These are phyloP conservation scores for Daldinia vernicosa DNA, from an alignment of 495 filamentous ascomycete species.

Conservation along the genomic window DNA sequence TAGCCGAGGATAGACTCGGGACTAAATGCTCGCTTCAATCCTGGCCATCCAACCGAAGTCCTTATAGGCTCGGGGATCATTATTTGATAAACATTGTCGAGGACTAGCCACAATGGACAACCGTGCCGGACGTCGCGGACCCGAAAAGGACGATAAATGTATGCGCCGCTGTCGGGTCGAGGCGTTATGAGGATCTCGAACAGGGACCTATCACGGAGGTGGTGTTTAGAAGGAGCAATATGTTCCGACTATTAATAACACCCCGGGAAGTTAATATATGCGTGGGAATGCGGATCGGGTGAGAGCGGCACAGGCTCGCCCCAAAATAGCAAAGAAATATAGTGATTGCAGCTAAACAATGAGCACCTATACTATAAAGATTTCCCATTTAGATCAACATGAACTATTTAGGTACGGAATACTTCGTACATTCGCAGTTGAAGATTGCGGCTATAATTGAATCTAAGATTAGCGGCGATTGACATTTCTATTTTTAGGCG, in stretches of 20 bases:
- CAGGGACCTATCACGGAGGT: neutral
- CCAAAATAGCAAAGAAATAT: neutral
- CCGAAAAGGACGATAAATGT: neutral
- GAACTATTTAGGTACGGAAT: neutral
- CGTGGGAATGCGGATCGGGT: neutral
- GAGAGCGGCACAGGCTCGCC: neutral
- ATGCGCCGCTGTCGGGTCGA: neutral
- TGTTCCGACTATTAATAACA: conserved; percentile 10
- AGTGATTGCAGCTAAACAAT: neutral
- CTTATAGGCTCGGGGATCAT: neutral
- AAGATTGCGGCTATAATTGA: neutral
- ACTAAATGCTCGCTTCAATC: neutral
- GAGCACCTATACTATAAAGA: neutral
- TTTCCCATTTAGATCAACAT: neutral
- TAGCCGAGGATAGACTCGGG: neutral
- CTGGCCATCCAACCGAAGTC: neutral
- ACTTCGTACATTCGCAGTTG: neutral
- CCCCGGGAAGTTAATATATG: conserved; percentile 5
- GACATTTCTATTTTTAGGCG: neutral
- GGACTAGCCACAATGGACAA: neutral
- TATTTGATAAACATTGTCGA: neutral
- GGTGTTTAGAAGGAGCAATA: conserved; percentile 8
- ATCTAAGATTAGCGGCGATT: conserved; percentile 2
- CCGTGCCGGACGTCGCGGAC: neutral
- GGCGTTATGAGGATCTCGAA: neutral